Conservation (phyloP, 2,329 filamentous ascomycete species). For the Penicillium thymicola region DNA sequence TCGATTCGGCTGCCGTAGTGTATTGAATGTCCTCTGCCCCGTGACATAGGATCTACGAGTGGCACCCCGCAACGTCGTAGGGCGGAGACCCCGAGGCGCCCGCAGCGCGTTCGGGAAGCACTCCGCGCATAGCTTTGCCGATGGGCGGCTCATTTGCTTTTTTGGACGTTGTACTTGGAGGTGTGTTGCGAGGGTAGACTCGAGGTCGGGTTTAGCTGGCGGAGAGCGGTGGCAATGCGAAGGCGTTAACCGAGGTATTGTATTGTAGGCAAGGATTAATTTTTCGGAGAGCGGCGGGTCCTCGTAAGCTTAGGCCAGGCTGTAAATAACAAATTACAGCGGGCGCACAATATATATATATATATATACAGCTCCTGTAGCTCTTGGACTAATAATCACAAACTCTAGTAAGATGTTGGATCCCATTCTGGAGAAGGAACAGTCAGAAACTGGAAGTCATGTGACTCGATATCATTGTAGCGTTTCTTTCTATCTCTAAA, state of each 20-base stretch:
- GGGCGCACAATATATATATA: not conserved
- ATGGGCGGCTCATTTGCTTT: constrained; percentile 29
- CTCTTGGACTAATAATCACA: not conserved
- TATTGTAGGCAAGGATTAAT: constrained; percentile 13
- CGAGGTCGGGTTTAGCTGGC: not conserved
- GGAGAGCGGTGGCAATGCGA: constrained; percentile 1
- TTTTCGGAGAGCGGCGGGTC: constrained; percentile 11
- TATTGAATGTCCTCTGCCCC: constrained; percentile 16
- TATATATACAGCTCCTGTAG: not conserved
- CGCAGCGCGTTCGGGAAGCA: constrained; percentile 28
- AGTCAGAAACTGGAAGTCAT: constrained; percentile 19
- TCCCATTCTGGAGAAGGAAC: constrained; percentile 12
- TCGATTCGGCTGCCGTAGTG: not conserved
- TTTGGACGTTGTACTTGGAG: not conserved
- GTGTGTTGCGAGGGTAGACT: not conserved
- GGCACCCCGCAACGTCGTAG: constrained; percentile 16
- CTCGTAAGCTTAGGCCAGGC: not conserved
- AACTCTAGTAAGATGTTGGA: not conserved
- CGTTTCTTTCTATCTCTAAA: not conserved
- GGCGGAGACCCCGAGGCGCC: constrained; percentile 17
- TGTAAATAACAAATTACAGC: not conserved
- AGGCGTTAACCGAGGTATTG: constrained; percentile 24
- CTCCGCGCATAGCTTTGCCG: constrained; percentile 30
- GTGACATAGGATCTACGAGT: constrained; percentile 15
- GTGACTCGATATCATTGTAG: constrained; percentile 7